These are phyloP conservation scores for Knufia fluminis DNA, from an alignment of 2,329 filamentous ascomycete genomes.

Conservation along the genomic window DNA sequence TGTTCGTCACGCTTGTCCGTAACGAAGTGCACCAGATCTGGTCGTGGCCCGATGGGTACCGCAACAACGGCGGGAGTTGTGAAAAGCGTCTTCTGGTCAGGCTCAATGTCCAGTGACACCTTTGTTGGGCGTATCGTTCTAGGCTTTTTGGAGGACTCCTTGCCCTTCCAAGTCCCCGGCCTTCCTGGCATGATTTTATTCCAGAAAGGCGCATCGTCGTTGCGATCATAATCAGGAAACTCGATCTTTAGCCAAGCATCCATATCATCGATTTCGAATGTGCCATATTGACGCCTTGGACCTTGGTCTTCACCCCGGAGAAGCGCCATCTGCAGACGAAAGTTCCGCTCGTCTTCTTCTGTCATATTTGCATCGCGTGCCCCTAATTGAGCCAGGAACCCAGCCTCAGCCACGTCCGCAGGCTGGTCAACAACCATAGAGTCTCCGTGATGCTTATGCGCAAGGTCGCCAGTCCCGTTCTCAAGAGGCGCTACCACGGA, in stretches of 20 bases:
- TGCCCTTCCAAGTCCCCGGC: slow-evolving; percentile 63
- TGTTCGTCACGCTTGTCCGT: slow-evolving; percentile 34
- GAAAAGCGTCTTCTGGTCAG: slow-evolving; percentile 80
- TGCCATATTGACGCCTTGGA: slow-evolving; percentile 12
- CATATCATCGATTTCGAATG: slow-evolving; percentile 16
- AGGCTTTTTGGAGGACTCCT: slow-evolving; percentile 69
- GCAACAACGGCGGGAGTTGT: slow-evolving; percentile 45
- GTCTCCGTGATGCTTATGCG: slow-evolving; percentile 17
- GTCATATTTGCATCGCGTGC: slow-evolving; percentile 7
- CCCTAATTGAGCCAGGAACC: neutral
- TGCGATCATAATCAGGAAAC: slow-evolving; percentile 69
- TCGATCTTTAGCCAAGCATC: slow-evolving; percentile 47
- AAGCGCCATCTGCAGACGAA: slow-evolving; percentile 38
- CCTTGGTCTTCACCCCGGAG: slow-evolving; percentile 31
- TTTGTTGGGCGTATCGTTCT: slow-evolving; percentile 80
- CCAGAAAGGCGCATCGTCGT: slow-evolving; percentile 63
- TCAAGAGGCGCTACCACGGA: slow-evolving; percentile 8
- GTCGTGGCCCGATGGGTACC: slow-evolving; percentile 8
- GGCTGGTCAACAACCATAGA: slow-evolving; percentile 16
- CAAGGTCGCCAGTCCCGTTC: slow-evolving; percentile 9
- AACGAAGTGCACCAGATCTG: slow-evolving; percentile 30
- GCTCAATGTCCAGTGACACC: slow-evolving; percentile 72
- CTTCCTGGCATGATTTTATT: slow-evolving; percentile 75
- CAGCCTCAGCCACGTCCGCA: slow-evolving; percentile 15
- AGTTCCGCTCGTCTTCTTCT: slow-evolving; percentile 24